Evolutionary conservation across 441 rosid genomes (phyloP), one percentile per base, ranked within the genome.

Genomic region (Daphne laureola): DNA sequence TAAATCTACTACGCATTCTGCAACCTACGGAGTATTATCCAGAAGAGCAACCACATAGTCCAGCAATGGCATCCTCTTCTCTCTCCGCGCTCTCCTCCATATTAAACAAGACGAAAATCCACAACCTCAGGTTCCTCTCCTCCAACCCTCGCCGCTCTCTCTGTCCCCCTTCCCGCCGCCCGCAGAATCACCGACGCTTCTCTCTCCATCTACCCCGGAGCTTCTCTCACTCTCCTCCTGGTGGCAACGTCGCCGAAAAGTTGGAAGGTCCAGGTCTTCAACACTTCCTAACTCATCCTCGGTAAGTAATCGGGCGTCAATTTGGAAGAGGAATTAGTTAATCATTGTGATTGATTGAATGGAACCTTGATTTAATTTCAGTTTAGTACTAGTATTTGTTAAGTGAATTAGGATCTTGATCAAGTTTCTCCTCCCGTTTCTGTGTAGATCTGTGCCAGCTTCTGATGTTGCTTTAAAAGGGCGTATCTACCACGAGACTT

Each of bases 401-500:
- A 31, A 31, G 40, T 17, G 42, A 51, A 38, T 25, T 8, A 43
- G 41, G 49, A 42, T 3, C 54, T 51, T 9, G 21, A 12, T n/a
- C 43, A 49, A 23, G 11, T 45, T 15, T 42, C 59, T 38, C 55
- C 47, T 54, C 59, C 59, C 26, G 51, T 56, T 41, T 57, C 41
- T 64, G 54, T 67, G 51, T 65, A 76, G 90, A 26, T 25, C 67
- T 67, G 63, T 61, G 5, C 55, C 63, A n/a, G 75, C 73, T 54
- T 46, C 70, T 2, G 79, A 79, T 17, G 46, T 58, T 53, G 65
- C 58, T 44, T 64, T 79, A 3, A 78, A 62, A 57, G 96, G 95
- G 21, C 82, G 96, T 35, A 79, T 88, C 15, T 92, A 84, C 74
- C 98, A 88, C 45, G 96, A 92, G 68, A 92, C 96, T 15, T 86